Conservation (phyloP, 495 filamentous ascomycete genomes). For the Lindgomyces ingoldianus region DNA sequence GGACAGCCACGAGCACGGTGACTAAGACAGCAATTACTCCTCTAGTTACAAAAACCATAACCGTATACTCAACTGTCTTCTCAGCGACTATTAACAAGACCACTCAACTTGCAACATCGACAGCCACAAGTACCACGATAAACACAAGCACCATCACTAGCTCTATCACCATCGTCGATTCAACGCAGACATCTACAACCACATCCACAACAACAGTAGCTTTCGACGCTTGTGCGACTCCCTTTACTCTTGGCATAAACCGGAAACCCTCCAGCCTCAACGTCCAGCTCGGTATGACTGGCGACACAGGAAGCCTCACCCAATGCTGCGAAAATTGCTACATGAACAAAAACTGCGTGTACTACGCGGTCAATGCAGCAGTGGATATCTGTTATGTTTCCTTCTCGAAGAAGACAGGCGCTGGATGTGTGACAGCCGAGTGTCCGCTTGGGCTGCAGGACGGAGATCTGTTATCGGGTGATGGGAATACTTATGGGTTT, state of each 20-base stretch:
- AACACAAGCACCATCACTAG: background rate
- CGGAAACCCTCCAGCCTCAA: background rate
- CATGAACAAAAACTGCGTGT: background rate
- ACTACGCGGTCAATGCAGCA: background rate
- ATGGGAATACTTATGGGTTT: background rate
- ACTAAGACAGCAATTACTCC: background rate
- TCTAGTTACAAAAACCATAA: background rate
- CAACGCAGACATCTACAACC: background rate
- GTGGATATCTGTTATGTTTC: background rate
- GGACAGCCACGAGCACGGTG: background rate
- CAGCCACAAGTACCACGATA: background rate
- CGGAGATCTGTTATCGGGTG: background rate
- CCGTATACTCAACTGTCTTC: background rate
- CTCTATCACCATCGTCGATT: background rate
- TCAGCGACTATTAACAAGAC: background rate
- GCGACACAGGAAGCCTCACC: background rate
- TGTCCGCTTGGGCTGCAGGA: background rate
- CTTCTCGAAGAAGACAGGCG: background rate
- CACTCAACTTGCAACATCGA: background rate
- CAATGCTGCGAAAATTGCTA: background rate
- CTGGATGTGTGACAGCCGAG: background rate
- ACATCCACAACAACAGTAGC: background rate
- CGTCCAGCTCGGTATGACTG: background rate
- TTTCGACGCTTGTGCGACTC: background rate
- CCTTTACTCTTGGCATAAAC: background rate